Evolutionary conservation across 768 basidiomycete genomes (phyloP), one percentile per base, ranked within the genome.

Genomic region (Clitopilus passeckerianus): DNA sequence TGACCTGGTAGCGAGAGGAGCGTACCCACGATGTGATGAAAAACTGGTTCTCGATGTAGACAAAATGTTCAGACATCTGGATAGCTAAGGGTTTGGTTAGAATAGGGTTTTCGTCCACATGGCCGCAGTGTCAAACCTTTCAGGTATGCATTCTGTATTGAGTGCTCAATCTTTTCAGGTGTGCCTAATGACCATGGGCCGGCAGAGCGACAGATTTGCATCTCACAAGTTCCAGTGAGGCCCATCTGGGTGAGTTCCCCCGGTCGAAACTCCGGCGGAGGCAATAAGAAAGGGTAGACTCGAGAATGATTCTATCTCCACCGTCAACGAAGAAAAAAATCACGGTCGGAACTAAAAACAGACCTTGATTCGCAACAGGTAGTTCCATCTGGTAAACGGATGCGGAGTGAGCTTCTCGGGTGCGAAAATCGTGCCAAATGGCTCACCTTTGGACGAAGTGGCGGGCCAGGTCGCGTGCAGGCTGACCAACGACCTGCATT

Each of bases 131-230:
- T 23, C 75, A 16, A 59, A 90, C 93, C 92, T 80, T 95, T 89
- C 59, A 93, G 75, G 68, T 98, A 97, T 12, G 95, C 95, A 65
- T 92, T 93, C 74, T 95, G 94, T 44, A 98, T 94, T 12, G 96
- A 98, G 66, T 87, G 85, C 72, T 99, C 97, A 53, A 89, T 83
- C 65, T 81, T 86, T 57, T 85, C 87, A 18, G 86, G 80, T 2
- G 95, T 98, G 2, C 95, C 97, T 72, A 98, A 80, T 1, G 95
- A 98, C 97, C 97, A 99, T 1, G 93, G 92, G 1, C 95, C 94
- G 12, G 91, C 90, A 15, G 93, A 96, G 23, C 97, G 87, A 71
- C 94, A 96, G 62, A 99, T 93, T 68, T 99, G 97, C 68, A 97
- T 80, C 70, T 99, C 97, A 71, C 95, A 98, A 0, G 96, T 98